Base-by-base conservation (phyloP, 2,329 filamentous ascomycete species). In the Botrytis aclada region DNA sequence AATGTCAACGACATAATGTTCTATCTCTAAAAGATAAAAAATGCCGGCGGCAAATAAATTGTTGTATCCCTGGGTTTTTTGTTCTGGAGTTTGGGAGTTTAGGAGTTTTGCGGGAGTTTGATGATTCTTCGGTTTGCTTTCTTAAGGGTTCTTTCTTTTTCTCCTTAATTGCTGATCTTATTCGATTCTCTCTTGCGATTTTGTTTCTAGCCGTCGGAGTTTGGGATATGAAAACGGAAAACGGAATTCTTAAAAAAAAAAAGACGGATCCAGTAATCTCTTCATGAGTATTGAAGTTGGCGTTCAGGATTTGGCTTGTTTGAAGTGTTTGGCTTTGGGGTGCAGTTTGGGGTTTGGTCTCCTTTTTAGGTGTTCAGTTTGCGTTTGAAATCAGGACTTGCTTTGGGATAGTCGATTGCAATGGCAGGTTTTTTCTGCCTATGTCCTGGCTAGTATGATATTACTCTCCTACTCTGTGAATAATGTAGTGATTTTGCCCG, bases 1-100 rank as follows among this genome's bases (percentile, higher is more conserved):
- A 77, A 71, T 5, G 41, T 83, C 29, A 77, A 73, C 41, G 77
- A 82, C 8, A 77, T 75, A 20, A 83, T 83, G 77, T 83, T 82
- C 70, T 83, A 82, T 69, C 76, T 83, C n/a, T 83, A 2, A 54
- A 39, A 70, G 8, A 2, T 7, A 5, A 1, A 51, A 20, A 18
- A n/a, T 6, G 43, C 34, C 3, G 10, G 16, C 29, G 4, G 7
- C 7, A 25, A 20, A 41, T 45, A 29, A 32, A 41, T 8, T 0
- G 4, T 58, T 10, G n/a, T 20, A 1, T 20, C 7, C 1, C 29
- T 20, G 29, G 8, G 1, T 34, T 34, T 34, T 32, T 20, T 20
- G 3, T 12, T 34, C 12, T 25, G 22, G 22, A 25, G 47, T 51
- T 41, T 41, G 0, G 29, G 14, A 22, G n/a, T 58, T 34, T 32